Base-by-base conservation (phyloP, 2,329 filamentous ascomycete genomes). In the Emericellopsis cladophorae region DNA sequence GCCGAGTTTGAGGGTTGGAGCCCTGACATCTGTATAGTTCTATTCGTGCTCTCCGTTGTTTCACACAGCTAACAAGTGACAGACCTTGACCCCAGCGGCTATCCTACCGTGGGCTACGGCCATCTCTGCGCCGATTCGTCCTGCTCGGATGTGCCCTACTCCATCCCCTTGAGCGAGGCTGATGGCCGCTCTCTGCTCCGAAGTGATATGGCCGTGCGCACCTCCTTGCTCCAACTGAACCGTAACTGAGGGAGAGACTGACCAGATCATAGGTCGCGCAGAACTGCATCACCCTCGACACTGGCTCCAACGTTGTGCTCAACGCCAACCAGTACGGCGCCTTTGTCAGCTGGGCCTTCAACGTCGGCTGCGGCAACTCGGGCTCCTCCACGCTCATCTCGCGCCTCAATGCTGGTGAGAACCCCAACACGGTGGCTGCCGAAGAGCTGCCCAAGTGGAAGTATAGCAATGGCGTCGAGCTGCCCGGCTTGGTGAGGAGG, bases 271-370 rank as follows among this genome's bases (percentile, higher is more conserved):
- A 58, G 53, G 36, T 26, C 16, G 53, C 55, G 45, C 59, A 63
- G 45, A 51, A 61, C 36, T 66, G 62, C 48, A 57, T 70, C 42
- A 60, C 59, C 7, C 41, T 39, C 36, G 31, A 39, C 24, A 45
- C 44, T 12, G 34, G 47, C 26, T 44, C 52, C 32, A 45, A 46
- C 6, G 63, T 66, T 35, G 53, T 49, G 4, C 54, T 71, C 29
- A 70, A 72, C 48, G 60, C 56, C 26, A 72, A 74, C 55, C 65
- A 72, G 49, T 74, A 68, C 48, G 70, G 66, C 34, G 69, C 70
- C 1, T 61, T 73, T 3, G 64, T 71, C 31, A 67, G 61, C 36
- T 72, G 67, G 66, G 56, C 65, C 14, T 73, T 65, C 61, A 74
- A 73, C 49, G 57, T 67, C 35, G 69, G 70, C 22, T 66, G 60